Conservation (phyloP, 441 rosid genomes). For the Raphanus hybrid region DNA sequence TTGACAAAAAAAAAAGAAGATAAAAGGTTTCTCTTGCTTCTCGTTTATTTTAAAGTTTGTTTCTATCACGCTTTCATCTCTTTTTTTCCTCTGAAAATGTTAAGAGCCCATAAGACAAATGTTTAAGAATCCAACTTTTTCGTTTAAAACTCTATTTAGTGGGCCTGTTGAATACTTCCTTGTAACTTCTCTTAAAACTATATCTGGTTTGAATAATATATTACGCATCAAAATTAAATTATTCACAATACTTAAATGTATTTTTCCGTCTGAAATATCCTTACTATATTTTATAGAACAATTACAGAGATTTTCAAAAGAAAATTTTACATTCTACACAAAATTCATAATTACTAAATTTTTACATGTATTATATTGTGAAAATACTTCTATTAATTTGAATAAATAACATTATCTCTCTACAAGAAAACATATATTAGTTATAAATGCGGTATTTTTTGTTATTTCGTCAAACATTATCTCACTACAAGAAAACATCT, state of each 20-base stretch:
- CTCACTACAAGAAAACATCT: too few relatives aligned
- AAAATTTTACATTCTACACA: neutral
- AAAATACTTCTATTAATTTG: too few relatives aligned
- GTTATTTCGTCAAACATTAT: too few relatives aligned
- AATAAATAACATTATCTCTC: too few relatives aligned
- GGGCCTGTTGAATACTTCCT: neutral
- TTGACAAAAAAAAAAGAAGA: neutral
- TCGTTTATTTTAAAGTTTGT: neutral
- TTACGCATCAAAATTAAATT: neutral
- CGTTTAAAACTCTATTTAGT: neutral
- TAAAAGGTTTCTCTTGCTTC: neutral
- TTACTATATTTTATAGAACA: neutral
- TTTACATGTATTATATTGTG: too few relatives aligned
- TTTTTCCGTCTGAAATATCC: neutral
- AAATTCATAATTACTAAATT: neutral
- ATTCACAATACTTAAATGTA: neutral
- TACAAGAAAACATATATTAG: too few relatives aligned
- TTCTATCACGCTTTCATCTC: neutral
- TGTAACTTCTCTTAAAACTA: neutral
- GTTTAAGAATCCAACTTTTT: neutral
- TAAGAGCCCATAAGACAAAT: constrained; percentile 14
- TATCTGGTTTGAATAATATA: neutral
- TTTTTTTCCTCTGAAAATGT: neutral
- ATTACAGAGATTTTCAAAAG: too few relatives aligned
- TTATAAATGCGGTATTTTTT: too few relatives aligned